phyloP scores from a whole-genome alignment of 176 grass and related monocot species.

The Triticum aestivum region IWGSC_CS_RefSeq_v2.1 NC_057798.1:83366503-83367002 shows the following conservation, averaged over 20 bases:
- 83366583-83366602: neutral
- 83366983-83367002: too few relatives aligned
- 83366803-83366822: too few relatives aligned
- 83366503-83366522: neutral
- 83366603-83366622: neutral
- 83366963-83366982: too few relatives aligned
- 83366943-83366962: too few relatives aligned
- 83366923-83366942: too few relatives aligned
- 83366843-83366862: too few relatives aligned
- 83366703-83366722: neutral
- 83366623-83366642: neutral
- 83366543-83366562: neutral
- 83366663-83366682: neutral
- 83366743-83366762: too few relatives aligned
- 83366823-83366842: too few relatives aligned
- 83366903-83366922: too few relatives aligned
- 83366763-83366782: neutral
- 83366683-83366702: neutral
- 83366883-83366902: too few relatives aligned
- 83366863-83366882: too few relatives aligned
- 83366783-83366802: neutral
- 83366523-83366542: neutral
- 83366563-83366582: neutral
- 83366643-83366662: neutral
- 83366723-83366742: too few relatives aligned